A percentile compares a stretch with the other conserved stretches of the same genome.
phyloP scores from a whole-genome alignment of 2,329 filamentous ascomycete genomes.

The Fusarium cyanostomum region DNA sequence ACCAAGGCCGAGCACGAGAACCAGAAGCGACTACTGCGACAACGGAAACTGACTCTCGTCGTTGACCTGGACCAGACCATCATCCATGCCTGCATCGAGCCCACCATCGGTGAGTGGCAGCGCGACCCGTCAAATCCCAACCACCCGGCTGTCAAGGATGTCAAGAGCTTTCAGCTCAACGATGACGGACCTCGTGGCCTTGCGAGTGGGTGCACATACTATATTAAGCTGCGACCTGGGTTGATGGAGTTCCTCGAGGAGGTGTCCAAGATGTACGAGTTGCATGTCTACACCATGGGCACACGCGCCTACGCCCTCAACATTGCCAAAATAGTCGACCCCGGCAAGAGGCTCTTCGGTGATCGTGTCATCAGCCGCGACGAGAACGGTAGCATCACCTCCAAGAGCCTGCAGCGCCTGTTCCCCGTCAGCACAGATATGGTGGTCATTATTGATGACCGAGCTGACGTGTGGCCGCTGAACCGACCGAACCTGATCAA shows the following conservation, averaged over 20 bases:
- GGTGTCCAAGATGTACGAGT: conserved; percentile 84
- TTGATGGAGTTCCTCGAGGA: conserved; percentile 81
- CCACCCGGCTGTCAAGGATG: conserved; percentile 87
- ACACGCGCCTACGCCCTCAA: conserved; percentile 94
- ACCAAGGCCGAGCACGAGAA: conserved; percentile 84
- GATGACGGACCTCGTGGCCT: conserved; percentile 82
- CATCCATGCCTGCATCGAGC: conserved; percentile 97
- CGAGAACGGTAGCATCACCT: conserved; percentile 92
- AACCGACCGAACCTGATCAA: conserved; percentile 95
- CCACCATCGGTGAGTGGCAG: conserved; percentile 96
- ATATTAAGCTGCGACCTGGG: conserved; percentile 96
- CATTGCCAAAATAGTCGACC: conserved; percentile 93
- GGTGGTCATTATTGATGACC: conserved; percentile 98
- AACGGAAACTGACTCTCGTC: conserved; percentile 88
- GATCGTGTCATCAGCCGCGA: conserved; percentile 96
- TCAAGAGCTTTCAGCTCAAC: conserved; percentile 85
- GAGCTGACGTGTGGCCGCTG: conserved; percentile 92
- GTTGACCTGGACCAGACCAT: conserved; percentile 98
- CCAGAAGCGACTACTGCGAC: conserved; percentile 81
- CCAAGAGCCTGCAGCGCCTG: conserved; percentile 87
- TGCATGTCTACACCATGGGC: conserved; percentile 99
- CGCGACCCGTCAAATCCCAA: conserved; percentile 89
- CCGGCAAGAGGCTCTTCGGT: conserved; percentile 87
- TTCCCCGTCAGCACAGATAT: conserved; percentile 98
- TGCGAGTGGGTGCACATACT: conserved; percentile 86